phyloP scores from a whole-genome alignment of 805 yeast species.

The Saccharomycopsis sp. region DNA sequence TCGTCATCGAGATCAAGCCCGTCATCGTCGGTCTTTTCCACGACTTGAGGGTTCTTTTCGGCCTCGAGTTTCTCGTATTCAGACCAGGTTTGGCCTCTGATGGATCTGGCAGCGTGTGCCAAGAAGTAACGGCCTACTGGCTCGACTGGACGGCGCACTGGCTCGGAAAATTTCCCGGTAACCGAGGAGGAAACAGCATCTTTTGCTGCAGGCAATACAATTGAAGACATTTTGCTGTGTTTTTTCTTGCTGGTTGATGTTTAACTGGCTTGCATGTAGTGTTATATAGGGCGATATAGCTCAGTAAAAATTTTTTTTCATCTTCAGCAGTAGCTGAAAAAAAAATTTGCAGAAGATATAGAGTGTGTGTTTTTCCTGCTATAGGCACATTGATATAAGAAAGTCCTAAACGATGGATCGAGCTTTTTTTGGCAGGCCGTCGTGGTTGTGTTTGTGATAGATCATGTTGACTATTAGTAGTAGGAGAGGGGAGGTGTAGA shows the following conservation, averaged over 20 bases:
- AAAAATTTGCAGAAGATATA: no score
- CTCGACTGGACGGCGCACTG: constrained; percentile 78
- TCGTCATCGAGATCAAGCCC: constrained; percentile 64
- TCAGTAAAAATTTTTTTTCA: background rate
- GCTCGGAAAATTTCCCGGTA: constrained; percentile 44
- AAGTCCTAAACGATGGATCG: no score
- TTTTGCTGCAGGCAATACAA: constrained; percentile 47
- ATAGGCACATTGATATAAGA: no score
- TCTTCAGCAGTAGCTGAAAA: no score
- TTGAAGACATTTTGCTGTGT: constrained; percentile 29
- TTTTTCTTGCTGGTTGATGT: background rate
- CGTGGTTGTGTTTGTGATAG: no score
- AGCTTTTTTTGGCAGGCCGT: no score
- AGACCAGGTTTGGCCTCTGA: constrained; percentile 98
- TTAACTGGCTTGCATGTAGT: background rate
- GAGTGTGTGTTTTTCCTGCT: no score
- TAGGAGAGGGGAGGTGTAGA: no score
- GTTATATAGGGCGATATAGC: background rate
- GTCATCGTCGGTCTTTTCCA: constrained; percentile 45
- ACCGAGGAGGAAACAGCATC: constrained; percentile 47
- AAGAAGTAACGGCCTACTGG: constrained; percentile 95
- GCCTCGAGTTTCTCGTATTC: constrained; percentile 94
- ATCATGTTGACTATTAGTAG: no score
- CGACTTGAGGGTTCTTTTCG: constrained; percentile 72
- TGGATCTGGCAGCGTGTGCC: constrained; percentile 93